Conservation (phyloP, 306 rosid species). For the Medicago lupulina region DNA sequence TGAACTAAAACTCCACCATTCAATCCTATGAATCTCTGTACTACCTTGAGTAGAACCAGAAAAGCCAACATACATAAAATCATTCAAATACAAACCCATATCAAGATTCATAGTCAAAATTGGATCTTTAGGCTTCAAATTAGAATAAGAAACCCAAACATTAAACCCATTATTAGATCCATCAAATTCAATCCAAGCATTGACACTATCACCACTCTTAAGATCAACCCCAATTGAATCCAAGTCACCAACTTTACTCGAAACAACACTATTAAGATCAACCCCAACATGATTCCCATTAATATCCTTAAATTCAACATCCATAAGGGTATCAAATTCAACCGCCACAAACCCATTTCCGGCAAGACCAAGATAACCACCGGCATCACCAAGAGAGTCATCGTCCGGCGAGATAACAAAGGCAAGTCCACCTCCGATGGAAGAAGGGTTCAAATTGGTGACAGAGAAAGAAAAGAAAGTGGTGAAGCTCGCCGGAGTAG, state of each 20-base stretch:
- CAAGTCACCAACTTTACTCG: conserved; percentile 64
- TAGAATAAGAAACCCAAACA: conserved; percentile 85
- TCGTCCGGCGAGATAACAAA: conserved; percentile 76
- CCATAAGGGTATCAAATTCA: conserved; percentile 93
- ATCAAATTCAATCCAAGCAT: conserved; percentile 88
- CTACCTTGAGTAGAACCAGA: conserved; percentile 98
- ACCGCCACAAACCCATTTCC: conserved; percentile 71
- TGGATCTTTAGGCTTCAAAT: conserved; percentile 83
- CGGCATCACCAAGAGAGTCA: conserved; percentile 67
- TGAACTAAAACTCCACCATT: conserved; percentile 97
- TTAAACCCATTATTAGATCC: conserved; percentile 60
- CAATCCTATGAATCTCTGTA: conserved; percentile 80
- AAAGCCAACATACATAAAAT: conserved; percentile 94
- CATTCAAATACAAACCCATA: conserved; percentile 67
- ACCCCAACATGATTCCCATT: conserved; percentile 96
- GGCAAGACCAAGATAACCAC: conserved; percentile 76
- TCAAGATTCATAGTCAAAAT: conserved; percentile 68
- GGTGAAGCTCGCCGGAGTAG: conserved; percentile 65
- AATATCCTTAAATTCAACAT: conserved; percentile 84
- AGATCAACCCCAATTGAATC: conserved; percentile 68
- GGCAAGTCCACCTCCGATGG: conserved; percentile 94
- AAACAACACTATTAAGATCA: conserved; percentile 82
- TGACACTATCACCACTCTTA: conserved; percentile 81
- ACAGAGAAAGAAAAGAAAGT: conserved; percentile 90
- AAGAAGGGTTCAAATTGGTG: conserved; percentile 79